phyloP scores from a whole-genome alignment of 78 protist species.

The Speleostelium caveatum region DNA sequence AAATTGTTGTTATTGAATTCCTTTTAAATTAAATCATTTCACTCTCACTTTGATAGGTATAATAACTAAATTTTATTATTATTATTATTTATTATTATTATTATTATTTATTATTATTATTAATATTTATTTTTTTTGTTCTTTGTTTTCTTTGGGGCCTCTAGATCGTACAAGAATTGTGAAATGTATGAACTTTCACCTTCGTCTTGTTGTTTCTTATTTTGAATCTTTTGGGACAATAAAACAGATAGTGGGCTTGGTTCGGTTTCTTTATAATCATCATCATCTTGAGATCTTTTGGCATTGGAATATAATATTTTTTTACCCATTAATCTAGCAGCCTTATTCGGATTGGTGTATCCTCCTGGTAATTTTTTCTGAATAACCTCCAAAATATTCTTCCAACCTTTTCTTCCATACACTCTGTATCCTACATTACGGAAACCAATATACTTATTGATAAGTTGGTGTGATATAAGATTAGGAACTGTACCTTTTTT shows the following conservation, averaged over 20 bases:
- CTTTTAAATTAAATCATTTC: no score
- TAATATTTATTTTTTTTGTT: no score
- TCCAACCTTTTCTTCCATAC: conserved; percentile 48
- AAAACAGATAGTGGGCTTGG: not conserved
- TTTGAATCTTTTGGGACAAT: not conserved
- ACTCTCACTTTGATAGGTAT: no score
- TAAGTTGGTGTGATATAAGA: no score
- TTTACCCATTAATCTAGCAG: conserved; percentile 60
- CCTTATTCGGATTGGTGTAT: conserved; percentile 60
- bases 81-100: no score
- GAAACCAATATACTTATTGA: no score
- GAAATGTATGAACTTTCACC: not conserved
- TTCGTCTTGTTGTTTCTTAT: not conserved
- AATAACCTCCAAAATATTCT: not conserved
- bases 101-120: no score
- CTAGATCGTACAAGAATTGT: conserved; percentile 33
- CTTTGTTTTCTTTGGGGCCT: conserved; percentile 15
- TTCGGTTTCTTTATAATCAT: no score
- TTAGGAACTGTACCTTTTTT: conserved; percentile 9
- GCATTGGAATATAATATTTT: no score
- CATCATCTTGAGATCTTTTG: no score
- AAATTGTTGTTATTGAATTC: no score
- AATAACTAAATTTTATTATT: no score
- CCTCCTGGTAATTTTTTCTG: conserved; percentile 23
- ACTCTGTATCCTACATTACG: conserved; percentile 55